Evolutionary conservation across 352 stramenopile genomes (phyloP), one percentile per base, ranked within the genome.

Genomic region (Globisporangium orthogonon): DNA sequence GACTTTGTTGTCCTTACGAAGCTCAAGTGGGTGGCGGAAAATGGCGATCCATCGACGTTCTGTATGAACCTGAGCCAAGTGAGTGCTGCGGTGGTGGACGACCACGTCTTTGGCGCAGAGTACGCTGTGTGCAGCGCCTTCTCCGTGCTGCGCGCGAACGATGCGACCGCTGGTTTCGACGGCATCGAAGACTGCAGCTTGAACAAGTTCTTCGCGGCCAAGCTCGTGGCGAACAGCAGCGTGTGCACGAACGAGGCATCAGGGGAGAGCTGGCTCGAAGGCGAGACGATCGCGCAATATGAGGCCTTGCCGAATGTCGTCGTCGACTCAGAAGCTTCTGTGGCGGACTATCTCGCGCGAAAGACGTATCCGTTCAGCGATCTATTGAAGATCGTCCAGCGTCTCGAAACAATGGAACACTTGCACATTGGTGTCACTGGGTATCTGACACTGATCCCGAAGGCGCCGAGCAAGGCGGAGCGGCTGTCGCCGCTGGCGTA

Each of bases 1-100:
- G 65, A 79, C 18, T 65, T 62, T 0, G 59, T 85, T 10, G 73
- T 90, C 68, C 46, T 78, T 6, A 86, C 77, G 4, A 88, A 83
- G 54, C 70, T 90, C 5, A 62, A 70, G 37, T 86, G 76, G 75
- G 44, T 71, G 4, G 39, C 30, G 10, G 35, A 41, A 7, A 28
- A 29, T 23, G 23, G 23, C 35, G 46, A 41, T 13, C 40, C 37
- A 28, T 28, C n/a, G 15, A 28, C 10, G 35, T 23, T 35, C 23
- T 37, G 23, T 23, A 23, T 28, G 3, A 3, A 40, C 23, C 23
- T 14, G 40, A 51, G 13, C 40, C 1, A 23, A 9, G 14, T 45
- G 40, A 35, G 30, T 13, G 44, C 5, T 23, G 23, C 23, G 23
- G 23, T 23, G 3, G 52, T 45, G 44, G 30, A 44, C n/a, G 59